Conservation (phyloP, 1,139 yeast genomes). For the Wickerhamomyces sp. region DNA sequence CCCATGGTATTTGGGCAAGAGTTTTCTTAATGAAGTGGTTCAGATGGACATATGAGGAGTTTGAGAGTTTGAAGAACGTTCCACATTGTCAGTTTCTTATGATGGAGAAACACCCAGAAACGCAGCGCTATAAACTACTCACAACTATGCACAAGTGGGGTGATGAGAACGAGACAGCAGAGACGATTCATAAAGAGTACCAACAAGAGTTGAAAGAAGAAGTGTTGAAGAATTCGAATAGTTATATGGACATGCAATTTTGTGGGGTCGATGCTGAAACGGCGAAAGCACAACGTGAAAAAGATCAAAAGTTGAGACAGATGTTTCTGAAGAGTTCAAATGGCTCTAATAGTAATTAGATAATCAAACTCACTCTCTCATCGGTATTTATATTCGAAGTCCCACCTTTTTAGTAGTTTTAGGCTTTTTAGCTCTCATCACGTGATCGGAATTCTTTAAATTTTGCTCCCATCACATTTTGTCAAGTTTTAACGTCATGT, state of each 20-base stretch:
- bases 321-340: conserved; percentile 15
- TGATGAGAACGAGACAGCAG: conserved; percentile 37
- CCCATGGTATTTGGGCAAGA: conserved; percentile 93
- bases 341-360: too few relatives aligned
- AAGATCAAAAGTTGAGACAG: conserved; percentile 17
- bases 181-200: conserved; percentile 4
- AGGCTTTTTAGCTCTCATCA: too few relatives aligned
- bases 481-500: too few relatives aligned
- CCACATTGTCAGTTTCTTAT: conserved; percentile 80
- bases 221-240: conserved; percentile 19
- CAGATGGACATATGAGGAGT: conserved; percentile 86
- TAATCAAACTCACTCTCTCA: too few relatives aligned
- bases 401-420: too few relatives aligned
- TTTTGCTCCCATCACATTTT: too few relatives aligned
- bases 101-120: conserved; percentile 54
- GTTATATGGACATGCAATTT: conserved; percentile 18
- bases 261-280: conserved; percentile 10
- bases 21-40: conserved; percentile 92
- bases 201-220: conserved; percentile 19
- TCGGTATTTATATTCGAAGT: too few relatives aligned
- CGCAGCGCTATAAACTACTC: conserved; percentile 43
- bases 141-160: conserved; percentile 60
- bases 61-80: conserved; percentile 74
- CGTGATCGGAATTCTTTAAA: too few relatives aligned
- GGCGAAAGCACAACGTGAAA: conserved; percentile 12